phyloP scores from a whole-genome alignment of 225 moss, liverwort and hornwort species.

The Takakia lepidozioides region DNA sequence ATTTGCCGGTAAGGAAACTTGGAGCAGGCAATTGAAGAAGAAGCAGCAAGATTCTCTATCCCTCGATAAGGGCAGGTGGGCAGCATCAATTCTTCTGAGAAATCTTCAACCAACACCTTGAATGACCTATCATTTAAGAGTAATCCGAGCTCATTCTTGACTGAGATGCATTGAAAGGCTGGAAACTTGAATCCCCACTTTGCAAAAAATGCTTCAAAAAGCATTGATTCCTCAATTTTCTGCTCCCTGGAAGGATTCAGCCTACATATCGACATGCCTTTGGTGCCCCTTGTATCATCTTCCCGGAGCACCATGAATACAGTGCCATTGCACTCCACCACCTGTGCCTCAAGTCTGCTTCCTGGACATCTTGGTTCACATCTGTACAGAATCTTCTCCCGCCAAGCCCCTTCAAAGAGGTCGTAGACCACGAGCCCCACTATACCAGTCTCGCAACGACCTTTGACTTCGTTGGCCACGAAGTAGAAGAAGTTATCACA shows the following conservation, averaged over 20 bases:
- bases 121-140: conserved; percentile 32
- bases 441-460: conserved; percentile 19
- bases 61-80: conserved; percentile 41
- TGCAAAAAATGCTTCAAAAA: conserved; percentile 43
- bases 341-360: conserved; percentile 43
- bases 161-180: conserved; percentile 27
- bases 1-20: conserved; percentile 17
- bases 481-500: conserved; percentile 56
- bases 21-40: conserved; percentile 2
- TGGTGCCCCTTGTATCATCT: conserved; percentile 31
- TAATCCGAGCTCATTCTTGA: conserved; percentile 22
- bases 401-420: conserved; percentile 31
- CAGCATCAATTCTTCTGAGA: conserved; percentile 37
- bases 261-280: conserved; percentile 37
- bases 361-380: conserved; percentile 41
- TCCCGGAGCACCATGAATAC: conserved; percentile 50
- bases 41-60: conserved; percentile 19
- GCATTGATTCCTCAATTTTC: conserved; percentile 36
- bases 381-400: conserved; percentile 42
- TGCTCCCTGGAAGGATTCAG: conserved; percentile 41
- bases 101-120: conserved; percentile 33
- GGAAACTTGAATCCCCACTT: conserved; percentile 48
- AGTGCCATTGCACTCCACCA: conserved; percentile 43
- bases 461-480: conserved; percentile 38
- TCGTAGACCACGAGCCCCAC: conserved; percentile 44